These are phyloP conservation scores for Kingdonia uniflora DNA, from an alignment of 164 flowering plant genomes.

Conservation along the genomic window DNA sequence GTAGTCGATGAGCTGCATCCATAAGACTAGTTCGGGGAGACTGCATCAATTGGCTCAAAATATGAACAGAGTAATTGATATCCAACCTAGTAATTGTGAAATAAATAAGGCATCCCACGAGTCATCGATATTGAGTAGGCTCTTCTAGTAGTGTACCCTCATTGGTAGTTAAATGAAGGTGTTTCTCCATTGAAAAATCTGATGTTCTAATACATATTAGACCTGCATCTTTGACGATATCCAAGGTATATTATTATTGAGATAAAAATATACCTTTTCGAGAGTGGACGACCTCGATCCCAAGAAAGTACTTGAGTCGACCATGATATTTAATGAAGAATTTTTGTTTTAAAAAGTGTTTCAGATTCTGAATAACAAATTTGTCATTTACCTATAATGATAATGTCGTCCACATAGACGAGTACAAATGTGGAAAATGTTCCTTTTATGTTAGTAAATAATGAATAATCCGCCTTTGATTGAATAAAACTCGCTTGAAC, in stretches of 20 bases:
- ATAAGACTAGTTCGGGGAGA: too few relatives aligned
- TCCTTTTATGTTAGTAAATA: not conserved
- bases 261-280: not conserved
- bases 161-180: not conserved
- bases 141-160: not conserved
- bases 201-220: not conserved
- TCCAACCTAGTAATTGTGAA: not conserved
- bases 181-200: constrained; percentile 2
- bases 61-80: not conserved
- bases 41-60: constrained; percentile 1
- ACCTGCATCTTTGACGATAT: not conserved
- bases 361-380: not conserved
- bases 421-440: not conserved
- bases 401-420: not conserved
- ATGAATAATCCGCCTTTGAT: not conserved
- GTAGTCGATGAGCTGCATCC: too few relatives aligned
- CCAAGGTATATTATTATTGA: not conserved
- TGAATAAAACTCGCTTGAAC: not conserved
- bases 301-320: not conserved
- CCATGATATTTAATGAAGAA: not conserved
- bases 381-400: not conserved
- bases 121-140: not conserved
- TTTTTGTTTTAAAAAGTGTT: not conserved
- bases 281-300: not conserved
- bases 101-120: not conserved